Conservation (phyloP, 2,329 filamentous ascomycete genomes). For the Knoxdaviesia proteae region DNA sequence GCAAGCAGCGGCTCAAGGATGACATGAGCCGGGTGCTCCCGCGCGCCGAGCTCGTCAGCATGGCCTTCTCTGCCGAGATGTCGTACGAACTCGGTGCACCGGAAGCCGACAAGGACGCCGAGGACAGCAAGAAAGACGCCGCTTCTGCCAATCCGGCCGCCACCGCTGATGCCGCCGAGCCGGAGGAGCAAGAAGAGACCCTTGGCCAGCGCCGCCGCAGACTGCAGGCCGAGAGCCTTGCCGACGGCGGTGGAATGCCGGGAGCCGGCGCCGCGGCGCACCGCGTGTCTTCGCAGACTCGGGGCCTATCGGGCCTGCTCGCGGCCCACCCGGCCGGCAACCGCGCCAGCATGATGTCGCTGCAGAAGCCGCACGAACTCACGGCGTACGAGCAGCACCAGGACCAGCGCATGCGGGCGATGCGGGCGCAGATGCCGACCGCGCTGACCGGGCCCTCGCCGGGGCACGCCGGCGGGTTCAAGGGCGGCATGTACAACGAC, state of each 20-base stretch:
- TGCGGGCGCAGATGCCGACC: conserved; percentile 28
- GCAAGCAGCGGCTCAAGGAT: conserved; percentile 2
- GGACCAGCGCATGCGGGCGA: conserved; percentile 25
- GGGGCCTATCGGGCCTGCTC: conserved; percentile 32
- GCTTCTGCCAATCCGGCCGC: conserved; percentile 6
- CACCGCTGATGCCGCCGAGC: conserved; percentile 10
- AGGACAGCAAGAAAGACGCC: conserved; percentile 16
- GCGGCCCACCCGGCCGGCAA: conserved; percentile 20
- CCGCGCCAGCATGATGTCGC: conserved; percentile 17
- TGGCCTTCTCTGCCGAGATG: too few species aligned
- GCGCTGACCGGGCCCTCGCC: conserved; percentile 18
- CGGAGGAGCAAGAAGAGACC: conserved; percentile 41
- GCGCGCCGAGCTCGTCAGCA: conserved; percentile 9
- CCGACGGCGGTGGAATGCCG: conserved; percentile 29
- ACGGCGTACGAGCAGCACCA: conserved; percentile 19
- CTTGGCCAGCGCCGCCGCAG: conserved; percentile 57
- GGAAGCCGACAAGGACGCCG: conserved; percentile 16
- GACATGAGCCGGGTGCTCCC: conserved; percentile 35
- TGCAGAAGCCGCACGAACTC: conserved; percentile 19
- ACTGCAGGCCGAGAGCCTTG: conserved; percentile 48
- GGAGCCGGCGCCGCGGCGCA: conserved; percentile 4
- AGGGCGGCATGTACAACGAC: conserved; percentile 33
- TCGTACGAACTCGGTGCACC: too few species aligned
- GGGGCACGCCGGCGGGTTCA: conserved; percentile 22
- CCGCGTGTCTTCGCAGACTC: conserved; percentile 4